Base-by-base conservation (phyloP, 2,329 filamentous ascomycete genomes). In the Penicillium sp. region DNA sequence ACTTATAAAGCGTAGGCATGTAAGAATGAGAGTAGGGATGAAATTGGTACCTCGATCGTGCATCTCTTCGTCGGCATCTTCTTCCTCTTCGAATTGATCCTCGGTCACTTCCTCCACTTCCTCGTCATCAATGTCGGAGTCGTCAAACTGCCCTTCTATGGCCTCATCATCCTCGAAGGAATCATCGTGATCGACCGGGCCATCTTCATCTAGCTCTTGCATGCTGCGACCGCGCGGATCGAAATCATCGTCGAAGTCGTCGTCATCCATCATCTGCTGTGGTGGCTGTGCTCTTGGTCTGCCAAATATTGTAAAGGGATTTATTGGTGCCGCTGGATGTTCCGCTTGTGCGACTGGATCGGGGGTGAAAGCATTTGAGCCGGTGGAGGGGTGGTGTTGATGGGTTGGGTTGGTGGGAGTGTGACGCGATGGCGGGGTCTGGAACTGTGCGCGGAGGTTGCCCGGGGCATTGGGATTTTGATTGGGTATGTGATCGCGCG, bases 11-110 rank as follows among this genome's bases (percentile, higher is more conserved):
- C 27, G 18, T 32, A 36, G 16, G 7, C 38, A 26, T 3, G 13
- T 11, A 34, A 32, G 34, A 3, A 23, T 27, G 39, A 7, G 38
- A 18, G 40, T n/a, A 45, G 18, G 18, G 23, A 38, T 7, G 29
- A 27, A 11, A 19, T 41, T 38, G 42, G 39, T 58, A 73, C 71
- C 67, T 59, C 65, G 66, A 60, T 74, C 68, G 14, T 65, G 65
- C 65, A 73, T 71, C 36, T 70, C 63, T 46, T 70, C 68, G 49
- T 71, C 70, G 19, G 64, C 67, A 27, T 64, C 67, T 16, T 61
- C 67, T 18, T 64, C 63, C 16, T 56, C 54, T 7, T 60, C 60
- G 5, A 57, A 45, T 18, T 60, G 55, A 3, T 59, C 60, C 2
- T 59, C 47, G 34, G n/a, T 30, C 10, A 40, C 47, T 18, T 63